Percentiles rank a stretch among this genome's conserved stretches.
phyloP scores from a whole-genome alignment of 768 basidiomycete species.

The Podaxis sp. region DNA sequence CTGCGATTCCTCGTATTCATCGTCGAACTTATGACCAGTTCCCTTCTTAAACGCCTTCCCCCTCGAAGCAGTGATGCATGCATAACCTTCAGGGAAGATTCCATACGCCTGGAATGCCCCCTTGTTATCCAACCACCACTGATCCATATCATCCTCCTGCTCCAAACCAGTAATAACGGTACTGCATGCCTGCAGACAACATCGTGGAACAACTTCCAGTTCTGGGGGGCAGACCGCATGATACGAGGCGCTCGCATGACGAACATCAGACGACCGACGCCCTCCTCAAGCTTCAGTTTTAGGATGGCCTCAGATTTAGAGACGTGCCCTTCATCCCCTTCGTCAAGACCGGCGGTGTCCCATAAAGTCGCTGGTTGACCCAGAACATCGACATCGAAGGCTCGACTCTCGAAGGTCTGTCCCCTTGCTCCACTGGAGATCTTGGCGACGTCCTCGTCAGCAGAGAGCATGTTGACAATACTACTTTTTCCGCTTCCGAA shows the following conservation, averaged over 20 bases:
- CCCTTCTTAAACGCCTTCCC: conserved; percentile 18
- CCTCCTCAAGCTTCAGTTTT: conserved; percentile 20
- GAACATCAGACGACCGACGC: conserved; percentile 34
- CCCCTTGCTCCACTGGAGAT: background rate
- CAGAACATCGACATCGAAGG: background rate
- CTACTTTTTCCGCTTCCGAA: conserved; percentile 24
- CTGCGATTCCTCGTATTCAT: conserved; percentile 12
- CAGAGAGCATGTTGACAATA: conserved; percentile 27
- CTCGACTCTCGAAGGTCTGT: background rate
- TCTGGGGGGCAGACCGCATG: conserved; percentile 23
- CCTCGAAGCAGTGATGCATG: conserved; percentile 32
- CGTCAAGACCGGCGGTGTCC: conserved; percentile 37
- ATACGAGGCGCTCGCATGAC: conserved; percentile 32
- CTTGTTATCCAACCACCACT: conserved; percentile 26
- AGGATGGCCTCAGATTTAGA: conserved; percentile 16
- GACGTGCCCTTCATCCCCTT: conserved; percentile 22
- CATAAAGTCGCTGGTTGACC: conserved; percentile 16
- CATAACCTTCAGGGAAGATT: conserved; percentile 26
- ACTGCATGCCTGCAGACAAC: conserved; percentile 29
- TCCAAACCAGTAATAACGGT: conserved; percentile 36
- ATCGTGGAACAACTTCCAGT: conserved; percentile 32
- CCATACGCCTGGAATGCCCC: conserved; percentile 22
- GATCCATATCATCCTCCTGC: conserved; percentile 20
- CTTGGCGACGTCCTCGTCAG: background rate
- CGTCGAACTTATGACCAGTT: conserved; percentile 6